Conservation (phyloP, 208 protist genomes). For the Leishmania arabica region DNA sequence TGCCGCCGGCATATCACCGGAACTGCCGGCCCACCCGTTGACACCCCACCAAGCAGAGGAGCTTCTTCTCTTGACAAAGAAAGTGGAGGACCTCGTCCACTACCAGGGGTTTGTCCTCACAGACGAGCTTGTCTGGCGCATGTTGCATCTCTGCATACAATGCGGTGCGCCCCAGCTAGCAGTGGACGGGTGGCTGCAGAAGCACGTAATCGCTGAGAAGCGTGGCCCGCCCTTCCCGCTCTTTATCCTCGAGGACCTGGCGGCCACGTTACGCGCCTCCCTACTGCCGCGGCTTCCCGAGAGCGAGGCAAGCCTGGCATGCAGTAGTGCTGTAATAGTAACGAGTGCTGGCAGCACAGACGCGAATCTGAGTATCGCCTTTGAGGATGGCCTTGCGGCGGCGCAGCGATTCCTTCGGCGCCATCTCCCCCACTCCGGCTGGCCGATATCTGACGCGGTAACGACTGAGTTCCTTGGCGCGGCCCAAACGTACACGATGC, state of each 20-base stretch:
- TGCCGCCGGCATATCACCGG: not conserved
- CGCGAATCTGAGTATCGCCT: not conserved
- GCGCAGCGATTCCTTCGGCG: conserved; percentile 14
- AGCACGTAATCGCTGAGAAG: conserved; percentile 33
- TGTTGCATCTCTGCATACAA: conserved; percentile 55
- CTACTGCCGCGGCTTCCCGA: conserved; percentile 41
- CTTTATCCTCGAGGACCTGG: conserved; percentile 34
- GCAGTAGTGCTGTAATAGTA: conserved; percentile 13
- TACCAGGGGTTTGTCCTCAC: conserved; percentile 65
- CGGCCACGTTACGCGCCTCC: conserved; percentile 16
- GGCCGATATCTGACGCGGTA: not conserved
- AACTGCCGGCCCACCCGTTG: conserved; percentile 20
- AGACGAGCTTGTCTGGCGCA: conserved; percentile 63
- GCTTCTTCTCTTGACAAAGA: conserved; percentile 49
- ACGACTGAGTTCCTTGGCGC: not conserved
- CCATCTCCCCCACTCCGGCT: not conserved
- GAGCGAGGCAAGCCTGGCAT: conserved; percentile 17
- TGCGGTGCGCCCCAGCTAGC: conserved; percentile 44
- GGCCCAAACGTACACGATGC: conserved; percentile 9
- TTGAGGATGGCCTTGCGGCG: conserved; percentile 21
- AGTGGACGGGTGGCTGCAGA: conserved; percentile 35
- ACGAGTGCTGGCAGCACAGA: not conserved
- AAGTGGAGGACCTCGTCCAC: conserved; percentile 42
- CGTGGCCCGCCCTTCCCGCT: conserved; percentile 48
- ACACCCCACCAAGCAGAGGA: conserved; percentile 51